phyloP scores from a whole-genome alignment of 2,329 filamentous ascomycete genomes.

The Coniochaeta sp. region DNA sequence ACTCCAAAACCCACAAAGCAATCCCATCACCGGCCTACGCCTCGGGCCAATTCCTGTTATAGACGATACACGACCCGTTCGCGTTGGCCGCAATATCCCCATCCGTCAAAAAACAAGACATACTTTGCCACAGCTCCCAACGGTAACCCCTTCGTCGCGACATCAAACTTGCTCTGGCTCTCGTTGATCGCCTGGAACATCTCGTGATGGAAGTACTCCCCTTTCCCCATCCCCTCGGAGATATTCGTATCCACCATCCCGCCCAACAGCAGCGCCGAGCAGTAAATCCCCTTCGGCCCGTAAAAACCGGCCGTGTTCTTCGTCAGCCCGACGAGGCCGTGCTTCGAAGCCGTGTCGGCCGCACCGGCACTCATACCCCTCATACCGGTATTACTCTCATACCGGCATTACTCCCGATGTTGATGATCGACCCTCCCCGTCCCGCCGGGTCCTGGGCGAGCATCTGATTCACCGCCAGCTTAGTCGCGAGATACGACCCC shows the following conservation, averaged over 20 bases:
- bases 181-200: constrained; percentile 19
- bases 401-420: constrained; percentile 40
- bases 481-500: constrained; percentile 44
- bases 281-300: constrained; percentile 43
- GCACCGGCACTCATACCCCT: constrained; percentile 25
- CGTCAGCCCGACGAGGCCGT: constrained; percentile 25
- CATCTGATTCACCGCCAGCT: constrained; percentile 41
- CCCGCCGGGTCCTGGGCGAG: constrained; percentile 26
- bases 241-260: constrained; percentile 50
- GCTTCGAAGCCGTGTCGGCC: constrained; percentile 21
- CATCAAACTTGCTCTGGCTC: constrained; percentile 20
- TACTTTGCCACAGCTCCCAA: constrained; percentile 31
- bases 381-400: constrained; percentile 34
- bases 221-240: constrained; percentile 29
- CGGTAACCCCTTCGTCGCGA: constrained; percentile 19
- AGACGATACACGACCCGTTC: constrained; percentile 24
- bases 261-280: constrained; percentile 42
- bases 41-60: constrained; percentile 29
- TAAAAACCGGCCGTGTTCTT: constrained; percentile 53
- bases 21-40: constrained; percentile 13
- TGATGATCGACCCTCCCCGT: constrained; percentile 42
- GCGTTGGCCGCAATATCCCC: constrained; percentile 22
- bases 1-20: neutral
- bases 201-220: constrained; percentile 22
- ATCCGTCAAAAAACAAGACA: constrained; percentile 27